Conservation (phyloP, 2,329 filamentous ascomycete species). For the Hypoxylon sp. region DNA sequence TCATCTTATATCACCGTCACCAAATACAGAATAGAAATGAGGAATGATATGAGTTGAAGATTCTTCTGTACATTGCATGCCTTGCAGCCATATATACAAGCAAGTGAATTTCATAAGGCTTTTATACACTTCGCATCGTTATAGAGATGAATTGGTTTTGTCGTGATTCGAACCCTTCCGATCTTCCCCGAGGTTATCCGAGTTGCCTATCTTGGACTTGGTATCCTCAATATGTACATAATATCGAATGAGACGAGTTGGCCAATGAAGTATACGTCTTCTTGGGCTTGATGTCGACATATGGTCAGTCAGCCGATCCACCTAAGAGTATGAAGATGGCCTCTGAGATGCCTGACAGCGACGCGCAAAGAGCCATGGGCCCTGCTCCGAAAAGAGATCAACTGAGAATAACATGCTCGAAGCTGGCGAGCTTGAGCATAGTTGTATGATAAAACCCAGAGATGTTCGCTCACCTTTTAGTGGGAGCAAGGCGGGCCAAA, state of each 20-base stretch:
- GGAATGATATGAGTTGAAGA: conserved; percentile 1
- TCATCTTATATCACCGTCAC: conserved; percentile 45
- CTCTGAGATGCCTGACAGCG: neutral
- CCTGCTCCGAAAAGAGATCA: neutral
- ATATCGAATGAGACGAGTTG: neutral
- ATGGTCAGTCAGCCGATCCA: neutral
- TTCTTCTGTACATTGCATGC: conserved; percentile 5
- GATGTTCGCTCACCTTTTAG: conserved; percentile 3
- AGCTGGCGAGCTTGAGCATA: neutral
- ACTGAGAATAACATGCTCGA: neutral
- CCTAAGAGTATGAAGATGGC: neutral
- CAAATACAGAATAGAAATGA: neutral
- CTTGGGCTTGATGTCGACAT: conserved; percentile 12
- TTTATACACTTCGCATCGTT: conserved; percentile 19
- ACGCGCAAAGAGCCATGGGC: neutral
- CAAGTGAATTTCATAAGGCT: neutral
- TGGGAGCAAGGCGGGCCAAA: conserved; percentile 30
- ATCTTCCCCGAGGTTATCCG: conserved; percentile 24
- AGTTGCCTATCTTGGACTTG: conserved; percentile 23
- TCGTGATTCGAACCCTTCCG: conserved; percentile 12
- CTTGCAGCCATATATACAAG: conserved; percentile 25
- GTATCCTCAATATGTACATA: neutral
- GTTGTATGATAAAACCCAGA: conserved; percentile 12
- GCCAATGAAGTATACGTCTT: conserved; percentile 5
- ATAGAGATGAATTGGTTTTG: conserved; percentile 9